These are phyloP conservation scores for Phytophthora ramorum DNA, from an alignment of 352 stramenopile genomes.

Conservation along the genomic window DNA sequence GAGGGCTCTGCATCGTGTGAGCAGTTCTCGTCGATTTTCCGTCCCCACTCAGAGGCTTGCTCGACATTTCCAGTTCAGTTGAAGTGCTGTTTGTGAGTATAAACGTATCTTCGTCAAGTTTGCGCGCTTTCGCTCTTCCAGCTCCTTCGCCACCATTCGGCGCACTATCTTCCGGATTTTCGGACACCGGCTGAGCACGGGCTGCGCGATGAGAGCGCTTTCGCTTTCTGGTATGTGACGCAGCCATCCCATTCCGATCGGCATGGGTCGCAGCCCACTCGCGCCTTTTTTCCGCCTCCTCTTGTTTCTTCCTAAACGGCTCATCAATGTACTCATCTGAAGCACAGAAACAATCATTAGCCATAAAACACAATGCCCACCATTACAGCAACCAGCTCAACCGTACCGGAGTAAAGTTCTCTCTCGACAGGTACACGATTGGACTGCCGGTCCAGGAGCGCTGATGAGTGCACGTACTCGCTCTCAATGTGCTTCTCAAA, in stretches of 20 bases:
- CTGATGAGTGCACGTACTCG: conserved; percentile 67
- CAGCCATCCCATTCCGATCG: neutral
- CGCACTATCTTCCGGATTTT: neutral
- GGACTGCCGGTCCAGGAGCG: conserved; percentile 46
- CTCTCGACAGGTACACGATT: conserved; percentile 49
- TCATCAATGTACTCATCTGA: conserved; percentile 70
- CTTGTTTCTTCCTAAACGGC: conserved; percentile 36
- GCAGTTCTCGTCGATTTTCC: neutral
- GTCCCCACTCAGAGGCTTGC: conserved; percentile 10
- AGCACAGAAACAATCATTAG: conserved; percentile 4
- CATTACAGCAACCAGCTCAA: neutral
- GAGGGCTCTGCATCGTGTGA: neutral
- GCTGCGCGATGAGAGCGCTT: conserved; percentile 19
- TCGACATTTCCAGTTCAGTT: conserved; percentile 12
- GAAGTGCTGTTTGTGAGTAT: conserved; percentile 7
- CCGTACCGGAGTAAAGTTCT: conserved; percentile 73
- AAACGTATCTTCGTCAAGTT: conserved; percentile 28
- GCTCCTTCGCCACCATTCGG: conserved; percentile 6
- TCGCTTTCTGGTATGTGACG: conserved; percentile 8
- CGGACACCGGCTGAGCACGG: neutral
- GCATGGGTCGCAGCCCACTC: conserved; percentile 5
- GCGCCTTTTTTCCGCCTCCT: conserved; percentile 17
- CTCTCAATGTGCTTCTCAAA: conserved; percentile 79
- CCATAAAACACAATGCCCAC: neutral
- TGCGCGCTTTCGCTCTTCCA: conserved; percentile 7